These are phyloP conservation scores for Antitrichia curtipendula DNA, from an alignment of 225 moss, liverwort and hornwort species.

Conservation along the genomic window DNA sequence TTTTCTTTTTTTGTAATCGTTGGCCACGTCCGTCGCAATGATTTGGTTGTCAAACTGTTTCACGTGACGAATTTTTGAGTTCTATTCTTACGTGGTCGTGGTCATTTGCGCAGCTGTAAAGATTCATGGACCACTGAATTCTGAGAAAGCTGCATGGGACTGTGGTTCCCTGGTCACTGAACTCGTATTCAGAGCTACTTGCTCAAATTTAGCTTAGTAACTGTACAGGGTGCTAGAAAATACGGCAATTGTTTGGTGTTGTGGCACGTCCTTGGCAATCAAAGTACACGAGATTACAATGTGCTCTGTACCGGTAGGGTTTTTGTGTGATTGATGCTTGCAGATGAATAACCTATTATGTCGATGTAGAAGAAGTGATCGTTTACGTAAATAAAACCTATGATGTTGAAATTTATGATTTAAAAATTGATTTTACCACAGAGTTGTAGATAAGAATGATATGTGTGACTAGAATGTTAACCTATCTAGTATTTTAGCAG, in stretches of 20 bases:
- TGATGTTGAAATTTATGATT: fast-evolving
- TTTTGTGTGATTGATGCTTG: background rate
- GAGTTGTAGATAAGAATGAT: background rate
- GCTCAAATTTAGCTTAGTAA: too few relatives aligned
- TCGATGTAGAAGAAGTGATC: background rate
- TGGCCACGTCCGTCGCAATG: background rate
- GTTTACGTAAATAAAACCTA: background rate
- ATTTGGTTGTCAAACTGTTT: background rate
- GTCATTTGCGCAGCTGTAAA: background rate
- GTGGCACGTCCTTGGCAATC: background rate
- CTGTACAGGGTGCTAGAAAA: too few relatives aligned
- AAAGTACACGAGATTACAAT: background rate
- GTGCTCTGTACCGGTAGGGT: background rate
- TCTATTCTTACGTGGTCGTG: background rate
- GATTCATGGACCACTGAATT: background rate
- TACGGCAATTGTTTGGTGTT: background rate
- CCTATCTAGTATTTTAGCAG: too few relatives aligned
- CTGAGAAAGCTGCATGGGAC: background rate
- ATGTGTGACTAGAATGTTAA: too few relatives aligned
- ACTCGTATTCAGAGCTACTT: background rate
- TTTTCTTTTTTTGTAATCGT: too few relatives aligned
- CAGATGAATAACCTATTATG: background rate
- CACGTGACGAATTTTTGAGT: too few relatives aligned
- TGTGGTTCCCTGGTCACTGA: background rate
- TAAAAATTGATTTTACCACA: too few relatives aligned